Evolutionary conservation across 371 early-diverging fungal species (phyloP).

Genomic region (Mortierella sp.): DNA sequence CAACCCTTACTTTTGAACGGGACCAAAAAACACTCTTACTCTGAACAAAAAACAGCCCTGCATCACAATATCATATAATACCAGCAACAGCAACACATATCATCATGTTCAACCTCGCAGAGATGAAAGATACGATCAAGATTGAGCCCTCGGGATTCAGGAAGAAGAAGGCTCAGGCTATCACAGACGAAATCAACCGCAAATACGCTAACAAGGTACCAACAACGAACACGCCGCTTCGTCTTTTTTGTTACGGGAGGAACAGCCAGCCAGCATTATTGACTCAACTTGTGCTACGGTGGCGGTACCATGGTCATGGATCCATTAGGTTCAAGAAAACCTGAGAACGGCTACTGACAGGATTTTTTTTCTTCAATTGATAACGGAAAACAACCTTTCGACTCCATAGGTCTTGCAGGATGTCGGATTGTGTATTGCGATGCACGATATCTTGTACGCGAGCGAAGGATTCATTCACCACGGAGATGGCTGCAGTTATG

Average conservation of each 20-base stretch:
- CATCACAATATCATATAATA: background rate
- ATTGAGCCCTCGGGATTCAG: slow-evolving; percentile 85
- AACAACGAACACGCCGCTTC: background rate
- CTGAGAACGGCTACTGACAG: too few species aligned
- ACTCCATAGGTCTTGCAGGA: slow-evolving; percentile 81
- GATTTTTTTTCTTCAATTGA: background rate
- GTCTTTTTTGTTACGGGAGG: background rate
- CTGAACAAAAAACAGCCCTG: background rate
- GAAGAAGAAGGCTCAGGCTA: slow-evolving; percentile 79
- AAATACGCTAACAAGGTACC: slow-evolving; percentile 95
- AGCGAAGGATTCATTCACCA: slow-evolving; percentile 89
- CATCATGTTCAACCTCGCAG: slow-evolving; percentile 89
- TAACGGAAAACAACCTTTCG: background rate
- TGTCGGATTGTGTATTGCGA: slow-evolving; percentile 90
- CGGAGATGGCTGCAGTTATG: slow-evolving; percentile 84
- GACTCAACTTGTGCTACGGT: background rate
- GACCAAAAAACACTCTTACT: background rate
- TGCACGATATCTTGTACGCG: slow-evolving; percentile 83
- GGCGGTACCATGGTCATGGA: background rate
- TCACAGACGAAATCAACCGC: slow-evolving; percentile 89
- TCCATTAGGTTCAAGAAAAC: too few species aligned
- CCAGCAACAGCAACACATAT: background rate
- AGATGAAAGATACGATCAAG: slow-evolving; percentile 87
- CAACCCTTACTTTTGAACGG: background rate
- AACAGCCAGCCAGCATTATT: background rate